Evolutionary conservation across 2,329 filamentous ascomycete species (phyloP).

Genomic region (Cladosporium sp.): DNA sequence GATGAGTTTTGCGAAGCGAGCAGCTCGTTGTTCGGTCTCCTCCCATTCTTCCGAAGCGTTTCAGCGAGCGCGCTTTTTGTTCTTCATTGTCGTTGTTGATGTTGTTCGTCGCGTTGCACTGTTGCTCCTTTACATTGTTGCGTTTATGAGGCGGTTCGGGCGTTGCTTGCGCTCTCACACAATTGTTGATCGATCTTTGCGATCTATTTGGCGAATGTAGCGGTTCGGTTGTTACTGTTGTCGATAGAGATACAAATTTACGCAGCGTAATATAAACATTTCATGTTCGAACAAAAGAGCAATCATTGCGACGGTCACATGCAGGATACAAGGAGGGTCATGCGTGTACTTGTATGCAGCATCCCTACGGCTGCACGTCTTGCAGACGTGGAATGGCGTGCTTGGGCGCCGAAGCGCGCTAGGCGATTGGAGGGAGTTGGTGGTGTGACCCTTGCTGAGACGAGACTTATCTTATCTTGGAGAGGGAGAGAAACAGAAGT

Average conservation of each 20-base stretch:
- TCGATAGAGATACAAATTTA: neutral
- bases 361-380: constrained; percentile 2
- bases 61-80: neutral
- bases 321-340: neutral
- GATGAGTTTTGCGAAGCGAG: neutral
- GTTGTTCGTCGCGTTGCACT: neutral
- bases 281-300: neutral
- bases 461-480: too few relatives aligned
- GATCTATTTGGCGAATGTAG: neutral
- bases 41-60: neutral
- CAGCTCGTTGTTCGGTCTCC: neutral
- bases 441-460: neutral
- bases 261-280: neutral
- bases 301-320: neutral
- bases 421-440: neutral
- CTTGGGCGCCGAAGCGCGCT: neutral
- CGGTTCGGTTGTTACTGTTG: neutral
- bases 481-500: too few relatives aligned
- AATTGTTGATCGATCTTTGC: neutral
- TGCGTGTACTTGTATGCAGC: neutral
- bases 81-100: neutral
- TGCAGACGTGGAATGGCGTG: constrained; percentile 4
- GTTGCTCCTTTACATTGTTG: neutral
- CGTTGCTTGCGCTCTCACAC: neutral
- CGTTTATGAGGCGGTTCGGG: neutral